Base-by-base conservation (phyloP, 768 basidiomycete genomes). In the Holtermanniella nyarrowii region DNA sequence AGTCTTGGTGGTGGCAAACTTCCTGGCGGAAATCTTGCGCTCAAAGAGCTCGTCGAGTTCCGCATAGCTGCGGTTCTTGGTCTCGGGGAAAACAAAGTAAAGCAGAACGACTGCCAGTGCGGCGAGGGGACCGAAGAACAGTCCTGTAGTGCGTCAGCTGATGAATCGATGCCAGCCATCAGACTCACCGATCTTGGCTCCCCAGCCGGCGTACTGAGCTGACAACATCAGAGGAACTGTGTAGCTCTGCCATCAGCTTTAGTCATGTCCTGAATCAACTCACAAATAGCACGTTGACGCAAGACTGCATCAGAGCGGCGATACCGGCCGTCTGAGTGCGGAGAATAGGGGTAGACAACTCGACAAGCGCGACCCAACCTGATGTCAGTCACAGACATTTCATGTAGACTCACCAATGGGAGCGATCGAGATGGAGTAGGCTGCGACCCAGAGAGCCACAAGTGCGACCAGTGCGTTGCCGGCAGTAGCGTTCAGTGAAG, bases 41-140 rank as follows among this genome's bases (percentile, higher is more conserved):
- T 61, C 63, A 58, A 72, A 72, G 18, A 72, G 46, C 22, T 63
- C 62, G 53, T 69, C 68, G 20, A 69, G 55, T 49, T 69, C 65
- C 18, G 49, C 54, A 53, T 60, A 66, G 1, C 58, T 57, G 16
- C 65, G 49, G 13, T 52, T 59, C 1, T 60, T 55, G 16, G 62
- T 58, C 44, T 66, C 66, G 18, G 55, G 55, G 13, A 56, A 41
- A 21, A 53, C 42, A 45, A 58, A 52, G 51, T 50, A 56, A 21
- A 39, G 53, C 3, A 26, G 44, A 42, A 45, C 44, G 22, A 48
- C 26, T 21, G 23, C 43, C 27, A 54, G 10, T 39, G 47, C 52
- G 3, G 24, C 23, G 7, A 48, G 53, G 10, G 52, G 46, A 47
- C 52, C 49, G 52, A 59, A 59, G 48, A 50, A 56, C 22, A 54